Evolutionary conservation across 257 asterid genomes (phyloP), one percentile per base, ranked within the genome.

Genomic region (Scutellaria galericulata): DNA sequence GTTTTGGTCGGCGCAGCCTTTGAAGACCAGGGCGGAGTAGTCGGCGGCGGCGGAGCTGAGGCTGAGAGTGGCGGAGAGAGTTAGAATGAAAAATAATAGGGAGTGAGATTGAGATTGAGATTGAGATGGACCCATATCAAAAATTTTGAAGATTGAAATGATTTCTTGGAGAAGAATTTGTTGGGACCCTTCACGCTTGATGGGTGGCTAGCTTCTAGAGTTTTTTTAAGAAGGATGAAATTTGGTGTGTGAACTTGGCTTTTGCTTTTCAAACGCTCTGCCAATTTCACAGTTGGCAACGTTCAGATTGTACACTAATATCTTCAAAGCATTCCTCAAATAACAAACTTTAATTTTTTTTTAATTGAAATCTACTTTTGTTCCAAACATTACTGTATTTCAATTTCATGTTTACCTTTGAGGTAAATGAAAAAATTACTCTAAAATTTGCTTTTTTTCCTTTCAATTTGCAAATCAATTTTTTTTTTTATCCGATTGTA

Each of bases 1-100:
- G 63, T 84, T 84, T 42, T 89, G 91, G 79, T 88, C 86, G 41
- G 97, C 96, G 82, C 98, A 93, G 80, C 98, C 98, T 85, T 86
- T 91, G 87, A 81, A 93, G 1, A 89, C 87, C 56, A 91, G 71
- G 68, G 64, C 66, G 13, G 89, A 79, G 87, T 78, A 46, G 73
- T 82, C 88, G 63, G 88, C 64, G 71, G 93, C 39, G 62, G 81
- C 61, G 44, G 27, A 31, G 37, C 37, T 31, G 37, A 31, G 37
- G 5, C 37, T 73, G 59, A 39, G 45, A 5, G 52, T 55, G 55
- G 81, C 0, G 13, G 66, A 53, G 41, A 77, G 67, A 62, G 65
- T 2, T 6, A 63, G 54, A 44, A 50, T 45, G 59, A 81, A 51
- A 13, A 72, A 39, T 65, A 76, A 22, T 20, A 65, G 72, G 9